phyloP scores from a whole-genome alignment of 1,139 yeast species.

The Suhomyces bribrorum region DNA sequence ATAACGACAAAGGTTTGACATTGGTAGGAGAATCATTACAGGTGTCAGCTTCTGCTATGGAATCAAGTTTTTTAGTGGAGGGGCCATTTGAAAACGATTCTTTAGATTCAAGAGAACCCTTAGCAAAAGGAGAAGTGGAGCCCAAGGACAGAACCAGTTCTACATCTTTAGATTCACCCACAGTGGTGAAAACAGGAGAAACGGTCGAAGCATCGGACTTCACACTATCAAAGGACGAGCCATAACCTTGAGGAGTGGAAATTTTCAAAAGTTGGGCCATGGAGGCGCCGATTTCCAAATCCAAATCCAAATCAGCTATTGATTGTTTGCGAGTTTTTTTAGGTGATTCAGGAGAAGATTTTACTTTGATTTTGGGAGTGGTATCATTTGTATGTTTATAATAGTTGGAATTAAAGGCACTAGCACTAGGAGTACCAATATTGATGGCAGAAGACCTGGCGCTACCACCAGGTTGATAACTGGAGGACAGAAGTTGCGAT shows the following conservation, averaged over 20 bases:
- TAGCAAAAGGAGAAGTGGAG: conserved; percentile 21
- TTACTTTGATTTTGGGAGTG: conserved; percentile 3
- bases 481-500: conserved; percentile 27
- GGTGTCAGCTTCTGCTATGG: conserved; percentile 31
- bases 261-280: conserved; percentile 42
- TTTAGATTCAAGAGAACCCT: conserved; percentile 15
- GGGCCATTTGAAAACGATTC: conserved; percentile 10
- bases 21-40: conserved; percentile 41
- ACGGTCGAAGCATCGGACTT: conserved; percentile 27
- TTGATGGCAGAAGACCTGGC: conserved; percentile 20
- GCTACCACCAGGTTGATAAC: conserved; percentile 16
- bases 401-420: conserved; percentile 15
- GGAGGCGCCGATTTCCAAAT: conserved; percentile 46
- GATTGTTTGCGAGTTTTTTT: conserved; percentile 8
- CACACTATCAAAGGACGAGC: conserved; percentile 45
- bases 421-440: conserved; percentile 15
- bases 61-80: conserved; percentile 6
- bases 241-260: conserved; percentile 12
- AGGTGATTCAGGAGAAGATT: conserved; percentile 7
- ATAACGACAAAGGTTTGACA: conserved; percentile 11
- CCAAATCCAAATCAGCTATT: conserved; percentile 26
- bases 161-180: conserved; percentile 31
- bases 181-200: conserved; percentile 43
- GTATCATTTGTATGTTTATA: conserved; percentile 10
- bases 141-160: conserved; percentile 46